Percentiles rank a stretch among this genome's conserved stretches.
These are phyloP conservation scores for Alternaria arbusti DNA, from an alignment of 2,329 filamentous ascomycete genomes.

Conservation along the genomic window DNA sequence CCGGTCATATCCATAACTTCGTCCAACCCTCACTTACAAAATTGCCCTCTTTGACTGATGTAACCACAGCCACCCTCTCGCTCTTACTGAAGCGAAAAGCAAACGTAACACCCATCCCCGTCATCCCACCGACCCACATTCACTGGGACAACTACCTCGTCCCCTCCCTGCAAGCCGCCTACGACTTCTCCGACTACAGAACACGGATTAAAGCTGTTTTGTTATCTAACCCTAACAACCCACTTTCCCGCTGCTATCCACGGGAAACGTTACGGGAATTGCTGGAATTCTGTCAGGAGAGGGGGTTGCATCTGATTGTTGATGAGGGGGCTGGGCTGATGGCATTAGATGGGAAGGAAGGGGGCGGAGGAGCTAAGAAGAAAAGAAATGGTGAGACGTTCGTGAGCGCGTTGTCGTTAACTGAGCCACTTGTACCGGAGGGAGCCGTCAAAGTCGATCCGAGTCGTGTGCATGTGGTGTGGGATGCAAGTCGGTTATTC, in stretches of 20 bases:
- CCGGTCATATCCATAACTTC: neutral
- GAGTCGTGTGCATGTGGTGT: conserved; percentile 38
- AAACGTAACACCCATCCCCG: conserved; percentile 38
- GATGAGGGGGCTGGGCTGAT: conserved; percentile 37
- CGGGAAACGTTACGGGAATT: conserved; percentile 33
- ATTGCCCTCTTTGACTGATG: neutral
- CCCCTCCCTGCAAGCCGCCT: conserved; percentile 38
- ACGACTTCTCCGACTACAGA: conserved; percentile 35
- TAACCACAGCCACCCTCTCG: neutral
- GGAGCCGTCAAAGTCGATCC: conserved; percentile 43
- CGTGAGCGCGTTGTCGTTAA: conserved; percentile 33
- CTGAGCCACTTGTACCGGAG: conserved; percentile 34
- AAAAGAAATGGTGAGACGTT: conserved; percentile 18
- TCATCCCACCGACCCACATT: conserved; percentile 36
- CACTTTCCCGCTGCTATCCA: conserved; percentile 34
- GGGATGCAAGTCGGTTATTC: conserved; percentile 41
- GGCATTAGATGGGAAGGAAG: conserved; percentile 13
- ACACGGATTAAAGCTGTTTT: conserved; percentile 41
- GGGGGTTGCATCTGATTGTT: conserved; percentile 35
- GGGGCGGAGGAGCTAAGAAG: neutral
- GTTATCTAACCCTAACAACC: conserved; percentile 39
- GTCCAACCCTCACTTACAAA: neutral
- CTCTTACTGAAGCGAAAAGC: conserved; percentile 23
- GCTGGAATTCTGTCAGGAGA: conserved; percentile 44
- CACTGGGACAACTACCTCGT: conserved; percentile 42